Conservation (phyloP, 2,329 filamentous ascomycete genomes). For the Emmonsiellopsis sp. region DNA sequence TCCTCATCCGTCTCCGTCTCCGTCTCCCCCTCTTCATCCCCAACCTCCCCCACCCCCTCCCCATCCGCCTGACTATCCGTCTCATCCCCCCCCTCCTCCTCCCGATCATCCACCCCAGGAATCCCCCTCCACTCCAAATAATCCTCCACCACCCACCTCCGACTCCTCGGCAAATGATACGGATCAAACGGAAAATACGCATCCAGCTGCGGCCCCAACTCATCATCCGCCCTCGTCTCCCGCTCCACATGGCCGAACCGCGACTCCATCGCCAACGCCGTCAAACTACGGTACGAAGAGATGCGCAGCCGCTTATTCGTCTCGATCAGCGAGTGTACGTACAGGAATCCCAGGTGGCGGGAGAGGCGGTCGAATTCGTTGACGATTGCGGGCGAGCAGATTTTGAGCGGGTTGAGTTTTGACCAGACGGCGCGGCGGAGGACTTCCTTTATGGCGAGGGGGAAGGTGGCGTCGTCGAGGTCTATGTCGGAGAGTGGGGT, state of each 20-base stretch:
- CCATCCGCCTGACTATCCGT: slow-evolving; percentile 21
- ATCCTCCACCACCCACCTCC: slow-evolving; percentile 75
- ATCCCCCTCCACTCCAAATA: slow-evolving; percentile 75
- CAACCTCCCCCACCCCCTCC: slow-evolving; percentile 21
- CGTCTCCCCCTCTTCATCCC: slow-evolving; percentile 30
- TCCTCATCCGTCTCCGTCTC: slow-evolving; percentile 38
- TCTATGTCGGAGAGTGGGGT: slow-evolving; percentile 46
- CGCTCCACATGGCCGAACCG: slow-evolving; percentile 40
- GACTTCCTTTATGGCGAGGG: slow-evolving; percentile 62
- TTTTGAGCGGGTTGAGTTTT: slow-evolving; percentile 86
- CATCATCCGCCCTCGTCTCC: slow-evolving; percentile 53
- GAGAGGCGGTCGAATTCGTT: slow-evolving; percentile 84
- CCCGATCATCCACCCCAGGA: slow-evolving; percentile 56
- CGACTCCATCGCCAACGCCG: slow-evolving; percentile 25
- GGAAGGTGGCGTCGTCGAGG: slow-evolving; percentile 68
- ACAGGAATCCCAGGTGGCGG: slow-evolving; percentile 77
- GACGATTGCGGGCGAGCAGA: slow-evolving; percentile 85
- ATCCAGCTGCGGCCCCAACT: slow-evolving; percentile 76
- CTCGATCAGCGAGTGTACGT: slow-evolving; percentile 79
- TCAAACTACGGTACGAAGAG: slow-evolving; percentile 50
- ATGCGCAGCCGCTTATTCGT: slow-evolving; percentile 85
- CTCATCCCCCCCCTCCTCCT: slow-evolving; percentile 46
- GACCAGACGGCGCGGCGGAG: slow-evolving; percentile 74
- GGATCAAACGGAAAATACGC: slow-evolving; percentile 97
- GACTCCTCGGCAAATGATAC: slow-evolving; percentile 80